phyloP scores from a whole-genome alignment of 805 yeast genomes.

The Candida krabiensis region DNA sequence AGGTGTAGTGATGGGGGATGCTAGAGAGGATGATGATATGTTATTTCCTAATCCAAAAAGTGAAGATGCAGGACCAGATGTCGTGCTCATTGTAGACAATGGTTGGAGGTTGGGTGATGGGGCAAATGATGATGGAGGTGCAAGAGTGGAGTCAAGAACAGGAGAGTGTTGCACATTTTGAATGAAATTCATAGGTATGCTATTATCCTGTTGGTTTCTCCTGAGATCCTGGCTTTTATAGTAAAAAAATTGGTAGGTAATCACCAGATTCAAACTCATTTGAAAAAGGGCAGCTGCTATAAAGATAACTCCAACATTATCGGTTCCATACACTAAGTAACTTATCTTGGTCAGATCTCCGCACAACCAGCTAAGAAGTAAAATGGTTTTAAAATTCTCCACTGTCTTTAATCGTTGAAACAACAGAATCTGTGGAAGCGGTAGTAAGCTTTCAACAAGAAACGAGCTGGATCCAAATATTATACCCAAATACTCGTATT shows the following conservation, averaged over 20 bases:
- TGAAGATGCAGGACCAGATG: constrained; percentile 9
- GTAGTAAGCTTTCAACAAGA: constrained; percentile 68
- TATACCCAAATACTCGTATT: constrained; percentile 29
- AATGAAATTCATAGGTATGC: constrained; percentile 7
- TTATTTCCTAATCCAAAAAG: background rate
- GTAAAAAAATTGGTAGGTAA: constrained; percentile 70
- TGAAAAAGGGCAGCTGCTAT: constrained; percentile 75
- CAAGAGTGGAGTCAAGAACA: background rate
- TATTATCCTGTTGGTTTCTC: constrained; percentile 2
- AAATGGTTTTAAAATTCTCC: constrained; percentile 74
- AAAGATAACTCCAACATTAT: constrained; percentile 63
- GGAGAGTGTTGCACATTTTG: constrained; percentile 1
- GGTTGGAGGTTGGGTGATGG: constrained; percentile 1
- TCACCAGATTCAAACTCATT: constrained; percentile 69
- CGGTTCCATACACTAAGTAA: constrained; percentile 75
- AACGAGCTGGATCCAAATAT: constrained; percentile 40
- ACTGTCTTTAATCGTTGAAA: constrained; percentile 65
- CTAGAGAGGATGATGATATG: constrained; percentile 7
- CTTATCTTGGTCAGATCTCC: constrained; percentile 82
- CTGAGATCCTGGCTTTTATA: constrained; percentile 40
- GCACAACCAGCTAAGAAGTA: constrained; percentile 81
- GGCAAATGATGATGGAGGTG: constrained; percentile 1
- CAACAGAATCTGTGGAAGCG: constrained; percentile 76
- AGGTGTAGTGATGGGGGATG: constrained; percentile 15
- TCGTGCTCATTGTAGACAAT: constrained; percentile 5